Conservation (phyloP, 2,329 filamentous ascomycete species). For the Colletotrichum chrysophilum region DNA sequence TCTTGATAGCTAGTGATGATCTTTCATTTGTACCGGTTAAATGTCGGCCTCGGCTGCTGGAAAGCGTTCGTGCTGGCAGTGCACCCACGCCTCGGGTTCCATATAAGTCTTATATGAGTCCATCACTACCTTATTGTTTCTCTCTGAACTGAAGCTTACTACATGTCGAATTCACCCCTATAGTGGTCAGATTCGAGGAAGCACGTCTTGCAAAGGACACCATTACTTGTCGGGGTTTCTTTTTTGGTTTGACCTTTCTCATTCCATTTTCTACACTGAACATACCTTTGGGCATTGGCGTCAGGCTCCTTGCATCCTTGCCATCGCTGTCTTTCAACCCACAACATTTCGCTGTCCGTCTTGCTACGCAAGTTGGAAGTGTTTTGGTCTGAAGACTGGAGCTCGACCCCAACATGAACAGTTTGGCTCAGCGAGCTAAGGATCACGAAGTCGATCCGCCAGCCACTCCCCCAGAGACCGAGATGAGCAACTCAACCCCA, state of each 20-base stretch:
- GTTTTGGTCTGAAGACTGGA: neutral
- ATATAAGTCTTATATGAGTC: constrained; percentile 25
- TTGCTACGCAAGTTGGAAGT: neutral
- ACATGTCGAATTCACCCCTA: neutral
- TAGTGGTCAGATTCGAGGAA: neutral
- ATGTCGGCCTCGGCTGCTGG: constrained; percentile 29
- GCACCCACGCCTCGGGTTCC: constrained; percentile 9
- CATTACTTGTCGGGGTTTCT: neutral
- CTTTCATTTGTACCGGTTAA: constrained; percentile 31
- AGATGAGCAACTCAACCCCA: constrained; percentile 48
- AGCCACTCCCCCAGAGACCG: constrained; percentile 6
- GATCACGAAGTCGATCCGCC: constrained; percentile 35
- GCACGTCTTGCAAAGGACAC: neutral
- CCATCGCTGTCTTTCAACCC: neutral
- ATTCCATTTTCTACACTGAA: neutral
- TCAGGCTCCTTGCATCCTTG: neutral
- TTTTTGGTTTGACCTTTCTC: neutral
- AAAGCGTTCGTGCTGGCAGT: constrained; percentile 10
- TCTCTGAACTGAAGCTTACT: constrained; percentile 7
- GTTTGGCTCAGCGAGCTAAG: neutral
- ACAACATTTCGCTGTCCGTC: neutral
- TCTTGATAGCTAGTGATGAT: neutral
- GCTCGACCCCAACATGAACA: neutral
- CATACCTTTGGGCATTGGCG: neutral
- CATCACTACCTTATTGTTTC: constrained; percentile 9